A percentile compares a stretch with the other conserved stretches of the same genome.
Evolutionary conservation across 306 rosid genomes (phyloP).

Genomic region (Sphenostylis stenocarpa): DNA sequence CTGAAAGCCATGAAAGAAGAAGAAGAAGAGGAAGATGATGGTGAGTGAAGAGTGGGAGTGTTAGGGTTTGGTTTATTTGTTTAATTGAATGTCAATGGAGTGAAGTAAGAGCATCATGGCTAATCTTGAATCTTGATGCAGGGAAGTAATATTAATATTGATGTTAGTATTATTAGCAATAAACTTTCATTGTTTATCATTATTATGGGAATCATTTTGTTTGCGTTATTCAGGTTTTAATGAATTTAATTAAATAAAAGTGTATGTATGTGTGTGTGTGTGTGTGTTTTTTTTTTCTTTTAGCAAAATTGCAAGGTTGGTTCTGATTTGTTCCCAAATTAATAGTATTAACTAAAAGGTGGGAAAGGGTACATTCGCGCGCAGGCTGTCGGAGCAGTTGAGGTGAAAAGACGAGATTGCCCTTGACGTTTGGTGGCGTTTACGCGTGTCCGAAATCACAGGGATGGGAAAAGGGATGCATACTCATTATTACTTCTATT

Average conservation of each 20-base stretch:
- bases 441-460: conserved; percentile 49
- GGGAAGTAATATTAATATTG: background rate
- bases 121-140: conserved; percentile 38
- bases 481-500: background rate
- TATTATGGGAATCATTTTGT: background rate
- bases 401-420: conserved; percentile 25
- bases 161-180: background rate
- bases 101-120: conserved; percentile 41
- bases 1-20: conserved; percentile 7
- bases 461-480: conserved; percentile 8
- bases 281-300: background rate
- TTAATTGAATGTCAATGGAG: conserved; percentile 15
- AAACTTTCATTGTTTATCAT: conserved; percentile 22
- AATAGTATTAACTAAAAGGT: background rate
- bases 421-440: conserved; percentile 35
- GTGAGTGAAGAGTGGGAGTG: conserved; percentile 15
- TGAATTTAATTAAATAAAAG: background rate
- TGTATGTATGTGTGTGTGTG: too few relatives aligned
- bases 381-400: conserved; percentile 61
- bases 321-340: conserved; percentile 3
- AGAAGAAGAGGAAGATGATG: background rate
- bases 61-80: conserved; percentile 26
- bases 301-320: background rate
- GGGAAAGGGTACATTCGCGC: conserved; percentile 64
- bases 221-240: background rate